Base-by-base conservation (phyloP, 2,329 filamentous ascomycete species). In the Cladosporium sp. region DNA sequence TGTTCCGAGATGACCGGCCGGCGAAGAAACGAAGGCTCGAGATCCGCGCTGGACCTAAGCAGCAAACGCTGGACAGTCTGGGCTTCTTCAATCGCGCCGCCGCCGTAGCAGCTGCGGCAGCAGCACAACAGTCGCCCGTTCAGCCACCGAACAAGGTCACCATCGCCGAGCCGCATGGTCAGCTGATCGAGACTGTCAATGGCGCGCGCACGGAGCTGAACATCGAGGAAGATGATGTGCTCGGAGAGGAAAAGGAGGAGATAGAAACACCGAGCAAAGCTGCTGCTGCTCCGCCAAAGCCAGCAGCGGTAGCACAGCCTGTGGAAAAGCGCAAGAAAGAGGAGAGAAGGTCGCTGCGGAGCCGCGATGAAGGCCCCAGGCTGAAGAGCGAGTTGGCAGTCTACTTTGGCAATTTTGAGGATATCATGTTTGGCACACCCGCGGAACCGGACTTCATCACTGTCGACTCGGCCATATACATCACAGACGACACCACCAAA, bases 331-430 rank as follows among this genome's bases (percentile, higher is more conserved):
- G 47, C 49, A 66, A 57, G 59, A 56, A 61, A 50, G 60, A 82
- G 53, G 84, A 87, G 58, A 85, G 80, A 67, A 74, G 91, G 62
- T 92, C 89, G 65, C 74, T 96, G 66, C 82, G 92, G 55, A 95
- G 89, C 46, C 87, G 94, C 62, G 89, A 95, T 65, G 79, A 79
- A 61, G 86, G 85, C 9, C 85, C 85, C 45, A 79, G 88, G 59
- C 85, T 90, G 71, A 95, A 94, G 76, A 96, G 90, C 70, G 91
- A 96, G 64, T 77, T 97, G 54, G 85, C 90, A 32, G 80, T 83
- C 41, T 97, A 95, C 71, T 96, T 97, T 64, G 84, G 87, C 46
- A 91, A 94, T 63, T 97, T 95, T 69, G 91, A 96, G 69, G 88
- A 95, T 66, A 81, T 96, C 58, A 89, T 97, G 70, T 90, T 88